These are phyloP conservation scores for Phytophthora cryptogea DNA, from an alignment of 352 stramenopile genomes.

Conservation along the genomic window DNA sequence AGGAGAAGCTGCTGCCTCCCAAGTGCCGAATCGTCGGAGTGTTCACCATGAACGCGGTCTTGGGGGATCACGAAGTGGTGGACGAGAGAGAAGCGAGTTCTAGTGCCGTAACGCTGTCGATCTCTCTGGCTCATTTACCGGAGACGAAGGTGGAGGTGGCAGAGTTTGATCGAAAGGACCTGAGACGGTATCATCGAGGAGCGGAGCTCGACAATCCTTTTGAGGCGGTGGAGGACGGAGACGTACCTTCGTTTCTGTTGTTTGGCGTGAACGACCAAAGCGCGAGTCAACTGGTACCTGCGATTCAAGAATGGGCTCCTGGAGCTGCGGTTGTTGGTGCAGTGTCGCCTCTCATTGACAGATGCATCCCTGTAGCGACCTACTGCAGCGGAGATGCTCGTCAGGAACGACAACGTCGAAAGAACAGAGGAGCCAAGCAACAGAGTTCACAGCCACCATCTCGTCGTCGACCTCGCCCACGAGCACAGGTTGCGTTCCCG, in stretches of 20 bases:
- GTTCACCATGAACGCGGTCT: conserved; percentile 43
- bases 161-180: conserved; percentile 56
- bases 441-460: neutral
- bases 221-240: conserved; percentile 5
- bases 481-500: conserved; percentile 33
- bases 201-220: conserved; percentile 44
- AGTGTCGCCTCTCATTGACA: conserved; percentile 45
- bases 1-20: conserved; percentile 41
- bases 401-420: conserved; percentile 14
- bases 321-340: conserved; percentile 41
- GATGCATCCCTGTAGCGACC: conserved; percentile 40
- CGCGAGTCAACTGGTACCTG: conserved; percentile 40
- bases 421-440: conserved; percentile 11
- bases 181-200: conserved; percentile 46
- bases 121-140: conserved; percentile 47
- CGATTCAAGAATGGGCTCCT: conserved; percentile 46
- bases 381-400: conserved; percentile 11
- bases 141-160: conserved; percentile 48
- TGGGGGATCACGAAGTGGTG: conserved; percentile 9
- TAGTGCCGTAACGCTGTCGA: conserved; percentile 40
- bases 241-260: conserved; percentile 51
- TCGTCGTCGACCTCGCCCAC: conserved; percentile 9
- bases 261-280: conserved; percentile 61
- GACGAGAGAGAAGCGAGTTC: neutral
- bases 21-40: conserved; percentile 44